phyloP scores from a whole-genome alignment of 2,329 filamentous ascomycete species.

The Hymenoscyphus scutula region DNA sequence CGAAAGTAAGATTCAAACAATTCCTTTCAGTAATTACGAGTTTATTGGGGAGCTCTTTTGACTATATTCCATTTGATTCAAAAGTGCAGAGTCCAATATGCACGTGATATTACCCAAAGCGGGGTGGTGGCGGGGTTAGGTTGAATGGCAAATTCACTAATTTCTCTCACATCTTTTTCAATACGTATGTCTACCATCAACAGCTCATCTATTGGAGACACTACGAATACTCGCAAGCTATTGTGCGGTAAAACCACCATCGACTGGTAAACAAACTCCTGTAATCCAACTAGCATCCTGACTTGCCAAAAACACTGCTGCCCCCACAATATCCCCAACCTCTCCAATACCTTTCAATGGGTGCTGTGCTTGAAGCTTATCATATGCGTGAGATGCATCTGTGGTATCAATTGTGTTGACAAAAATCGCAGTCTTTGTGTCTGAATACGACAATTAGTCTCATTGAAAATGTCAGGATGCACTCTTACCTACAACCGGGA shows the following conservation, averaged over 20 bases:
- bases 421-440: conserved; percentile 21
- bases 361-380: conserved; percentile 11
- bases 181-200: too few species aligned
- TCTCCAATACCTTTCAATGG: conserved; percentile 14
- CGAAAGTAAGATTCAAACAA: too few species aligned
- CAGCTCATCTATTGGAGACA: too few species aligned
- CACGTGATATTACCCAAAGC: too few species aligned
- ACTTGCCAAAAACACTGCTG: conserved; percentile 18
- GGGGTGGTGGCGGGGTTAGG: too few species aligned
- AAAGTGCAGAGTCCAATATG: too few species aligned
- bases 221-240: too few species aligned
- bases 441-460: conserved; percentile 4
- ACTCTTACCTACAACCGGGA: conserved; percentile 43
- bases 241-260: conserved; percentile 21
- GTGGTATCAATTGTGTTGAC: conserved; percentile 6
- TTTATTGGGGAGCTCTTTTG: too few species aligned
- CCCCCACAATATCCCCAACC: conserved; percentile 15
- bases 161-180: too few species aligned
- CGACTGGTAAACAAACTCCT: conserved; percentile 17
- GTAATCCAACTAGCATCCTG: conserved; percentile 20
- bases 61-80: too few species aligned
- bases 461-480: background rate
- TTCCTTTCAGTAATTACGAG: too few species aligned
- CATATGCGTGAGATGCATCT: conserved; percentile 2
- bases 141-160: too few species aligned